These are phyloP conservation scores for Hibiscus mutabilis DNA, from an alignment of 345 rosid species.

Conservation along the genomic window DNA sequence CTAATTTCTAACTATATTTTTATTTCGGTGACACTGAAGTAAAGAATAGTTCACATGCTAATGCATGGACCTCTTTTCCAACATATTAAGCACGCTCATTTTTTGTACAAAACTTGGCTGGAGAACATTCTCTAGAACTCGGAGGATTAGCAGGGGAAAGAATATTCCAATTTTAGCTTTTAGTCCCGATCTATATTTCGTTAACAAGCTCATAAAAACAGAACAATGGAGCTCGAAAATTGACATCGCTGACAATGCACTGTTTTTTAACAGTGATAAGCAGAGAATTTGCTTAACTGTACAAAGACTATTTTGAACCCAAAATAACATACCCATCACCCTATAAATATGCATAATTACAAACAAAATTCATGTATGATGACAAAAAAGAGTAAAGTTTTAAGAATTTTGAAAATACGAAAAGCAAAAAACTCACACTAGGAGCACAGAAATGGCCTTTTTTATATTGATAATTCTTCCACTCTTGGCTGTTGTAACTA, in stretches of 20 bases:
- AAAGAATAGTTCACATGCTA: too few relatives aligned
- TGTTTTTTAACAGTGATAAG: conserved; percentile 87
- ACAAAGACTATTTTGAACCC: too few relatives aligned
- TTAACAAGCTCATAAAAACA: conserved; percentile 63
- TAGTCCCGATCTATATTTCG: conserved; percentile 74
- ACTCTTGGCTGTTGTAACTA: conserved; percentile 91
- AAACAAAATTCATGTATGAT: neutral
- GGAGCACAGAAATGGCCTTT: conserved; percentile 98
- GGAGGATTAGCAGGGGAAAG: conserved; percentile 89
- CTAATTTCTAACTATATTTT: too few relatives aligned
- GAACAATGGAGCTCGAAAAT: conserved; percentile 94
- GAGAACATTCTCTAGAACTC: conserved; percentile 93
- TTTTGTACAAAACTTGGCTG: conserved; percentile 98
- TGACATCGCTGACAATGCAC: conserved; percentile 90
- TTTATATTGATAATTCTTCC: conserved; percentile 90
- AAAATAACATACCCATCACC: too few relatives aligned
- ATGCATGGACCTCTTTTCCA: conserved; percentile 41
- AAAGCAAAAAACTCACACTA: conserved; percentile 46
- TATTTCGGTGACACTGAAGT: too few relatives aligned
- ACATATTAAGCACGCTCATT: conserved; percentile 81
- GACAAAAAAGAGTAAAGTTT: neutral
- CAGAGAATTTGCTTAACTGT: conserved; percentile 80
- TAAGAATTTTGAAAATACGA: conserved; percentile 2
- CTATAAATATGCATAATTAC: conserved; percentile 34
- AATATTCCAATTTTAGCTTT: conserved; percentile 92